phyloP scores from a whole-genome alignment of 2,329 filamentous ascomycete genomes.

The Ceratocystis albifundus region DNA sequence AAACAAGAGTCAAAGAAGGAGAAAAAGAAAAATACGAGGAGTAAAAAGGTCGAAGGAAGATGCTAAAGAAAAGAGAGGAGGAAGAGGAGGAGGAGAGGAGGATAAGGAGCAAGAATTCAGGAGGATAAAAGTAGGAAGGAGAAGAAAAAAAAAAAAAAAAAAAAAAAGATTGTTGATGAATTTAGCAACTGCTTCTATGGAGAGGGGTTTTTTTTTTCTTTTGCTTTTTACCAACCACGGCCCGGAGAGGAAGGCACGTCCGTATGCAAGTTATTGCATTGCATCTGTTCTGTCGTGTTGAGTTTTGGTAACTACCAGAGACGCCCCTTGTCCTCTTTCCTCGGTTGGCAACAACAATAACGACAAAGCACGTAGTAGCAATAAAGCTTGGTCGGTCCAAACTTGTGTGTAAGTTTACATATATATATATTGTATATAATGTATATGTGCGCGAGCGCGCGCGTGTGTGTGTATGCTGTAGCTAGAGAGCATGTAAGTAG shows the following conservation, averaged over 20 bases:
- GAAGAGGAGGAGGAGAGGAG: constrained; percentile 25
- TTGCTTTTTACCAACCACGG: constrained; percentile 11
- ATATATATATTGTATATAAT: neutral
- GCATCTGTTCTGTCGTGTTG: neutral
- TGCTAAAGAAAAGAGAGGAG: constrained; percentile 21
- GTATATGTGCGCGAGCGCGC: neutral
- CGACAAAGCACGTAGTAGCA: too few relatives aligned
- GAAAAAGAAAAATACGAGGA: constrained; percentile 13
- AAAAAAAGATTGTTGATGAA: constrained; percentile 7
- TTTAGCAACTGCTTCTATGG: neutral
- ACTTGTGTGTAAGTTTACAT: neutral
- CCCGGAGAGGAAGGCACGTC: constrained; percentile 9
- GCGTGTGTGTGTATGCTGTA: neutral
- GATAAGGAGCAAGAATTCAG: constrained; percentile 22
- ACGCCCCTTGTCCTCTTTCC: too few relatives aligned
- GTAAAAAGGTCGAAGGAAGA: constrained; percentile 10
- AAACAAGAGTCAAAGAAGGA: constrained; percentile 16
- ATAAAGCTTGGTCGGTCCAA: too few relatives aligned
- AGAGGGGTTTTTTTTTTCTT: neutral
- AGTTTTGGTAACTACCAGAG: too few relatives aligned
- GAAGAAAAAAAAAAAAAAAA: constrained; percentile 7
- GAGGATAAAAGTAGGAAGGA: constrained; percentile 1
- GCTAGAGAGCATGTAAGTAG: neutral
- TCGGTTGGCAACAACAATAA: too few relatives aligned
- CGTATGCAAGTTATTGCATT: constrained; percentile 8